These are phyloP conservation scores for Pulveroboletus sp. DNA, from an alignment of 768 basidiomycete species.

Conservation along the genomic window DNA sequence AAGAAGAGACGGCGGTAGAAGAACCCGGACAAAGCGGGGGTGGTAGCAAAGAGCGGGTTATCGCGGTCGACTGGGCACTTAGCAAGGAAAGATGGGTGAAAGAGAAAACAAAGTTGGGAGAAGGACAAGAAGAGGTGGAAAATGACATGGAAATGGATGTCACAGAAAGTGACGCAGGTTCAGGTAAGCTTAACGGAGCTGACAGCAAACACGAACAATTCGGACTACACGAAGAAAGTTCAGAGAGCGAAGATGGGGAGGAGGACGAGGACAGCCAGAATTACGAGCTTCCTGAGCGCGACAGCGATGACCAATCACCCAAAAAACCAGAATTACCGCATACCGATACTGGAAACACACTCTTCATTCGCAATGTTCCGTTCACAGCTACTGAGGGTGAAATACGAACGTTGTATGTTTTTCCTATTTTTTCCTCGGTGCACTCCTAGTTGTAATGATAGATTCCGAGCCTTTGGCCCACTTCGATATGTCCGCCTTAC, in stretches of 20 bases:
- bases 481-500: slow-evolving; percentile 92
- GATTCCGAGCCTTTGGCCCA: slow-evolving; percentile 89
- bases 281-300: slow-evolving; percentile 9
- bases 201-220: slow-evolving; percentile 40
- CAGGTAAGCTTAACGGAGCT: slow-evolving; percentile 25
- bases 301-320: slow-evolving; percentile 36
- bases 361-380: slow-evolving; percentile 92
- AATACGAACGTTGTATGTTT: slow-evolving; percentile 69
- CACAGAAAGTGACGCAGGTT: slow-evolving; percentile 21
- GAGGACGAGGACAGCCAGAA: slow-evolving; percentile 25
- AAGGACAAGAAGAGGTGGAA: slow-evolving; percentile 21
- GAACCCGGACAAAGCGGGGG: slow-evolving; percentile 32
- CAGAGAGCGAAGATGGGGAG: slow-evolving; percentile 28
- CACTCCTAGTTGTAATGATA: neutral
- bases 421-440: neutral
- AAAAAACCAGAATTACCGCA: slow-evolving; percentile 69
- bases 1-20: slow-evolving; percentile 30
- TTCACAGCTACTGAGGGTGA: slow-evolving; percentile 94
- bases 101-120: slow-evolving; percentile 55
- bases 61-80: slow-evolving; percentile 95
- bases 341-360: slow-evolving; percentile 83
- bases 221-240: slow-evolving; percentile 40
- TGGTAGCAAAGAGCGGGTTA: slow-evolving; percentile 49
- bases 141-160: slow-evolving; percentile 32
- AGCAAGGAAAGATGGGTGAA: slow-evolving; percentile 92